phyloP scores from a whole-genome alignment of 2,329 filamentous ascomycete genomes.

The Monilinia fructicola region DNA sequence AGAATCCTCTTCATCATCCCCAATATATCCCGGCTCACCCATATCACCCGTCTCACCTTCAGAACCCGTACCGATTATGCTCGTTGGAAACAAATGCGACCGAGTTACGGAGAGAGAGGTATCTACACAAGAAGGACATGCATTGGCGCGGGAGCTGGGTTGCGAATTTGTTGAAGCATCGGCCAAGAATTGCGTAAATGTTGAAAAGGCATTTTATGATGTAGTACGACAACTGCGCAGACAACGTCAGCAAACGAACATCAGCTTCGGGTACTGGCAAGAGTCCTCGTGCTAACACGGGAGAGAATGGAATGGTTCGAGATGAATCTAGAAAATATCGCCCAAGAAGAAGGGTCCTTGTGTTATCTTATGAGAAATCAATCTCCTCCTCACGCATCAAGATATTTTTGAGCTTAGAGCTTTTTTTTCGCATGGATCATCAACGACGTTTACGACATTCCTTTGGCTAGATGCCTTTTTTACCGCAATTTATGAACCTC shows the following conservation, averaged over 20 bases:
- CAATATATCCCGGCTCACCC: slow-evolving; percentile 74
- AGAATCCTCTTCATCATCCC: slow-evolving; percentile 77
- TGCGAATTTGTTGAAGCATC: slow-evolving; percentile 98
- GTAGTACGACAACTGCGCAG: slow-evolving; percentile 87
- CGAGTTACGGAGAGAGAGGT: slow-evolving; percentile 94
- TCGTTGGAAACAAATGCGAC: slow-evolving; percentile 98
- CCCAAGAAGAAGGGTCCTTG: slow-evolving; percentile 33
- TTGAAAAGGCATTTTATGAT: slow-evolving; percentile 98
- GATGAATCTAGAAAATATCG: slow-evolving; percentile 37
- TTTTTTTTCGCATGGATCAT: slow-evolving; percentile 25
- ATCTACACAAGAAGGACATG: slow-evolving; percentile 92
- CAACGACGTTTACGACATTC: slow-evolving; percentile 33
- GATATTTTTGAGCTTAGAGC: slow-evolving; percentile 23
- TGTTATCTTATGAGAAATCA: slow-evolving; percentile 41
- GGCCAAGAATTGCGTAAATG: slow-evolving; percentile 97
- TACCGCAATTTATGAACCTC: slow-evolving; percentile 19
- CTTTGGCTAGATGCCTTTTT: slow-evolving; percentile 27
- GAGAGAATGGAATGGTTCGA: slow-evolving; percentile 33
- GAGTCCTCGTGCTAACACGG: slow-evolving; percentile 30
- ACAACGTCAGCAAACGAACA: slow-evolving; percentile 59
- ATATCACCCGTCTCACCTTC: slow-evolving; percentile 54
- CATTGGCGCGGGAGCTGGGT: slow-evolving; percentile 84
- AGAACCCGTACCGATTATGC: slow-evolving; percentile 84
- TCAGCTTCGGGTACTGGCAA: slow-evolving; percentile 30
- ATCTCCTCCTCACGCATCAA: slow-evolving; percentile 16